phyloP scores from a whole-genome alignment of 331 rosid genomes.

The Telfairia occidentalis region DNA sequence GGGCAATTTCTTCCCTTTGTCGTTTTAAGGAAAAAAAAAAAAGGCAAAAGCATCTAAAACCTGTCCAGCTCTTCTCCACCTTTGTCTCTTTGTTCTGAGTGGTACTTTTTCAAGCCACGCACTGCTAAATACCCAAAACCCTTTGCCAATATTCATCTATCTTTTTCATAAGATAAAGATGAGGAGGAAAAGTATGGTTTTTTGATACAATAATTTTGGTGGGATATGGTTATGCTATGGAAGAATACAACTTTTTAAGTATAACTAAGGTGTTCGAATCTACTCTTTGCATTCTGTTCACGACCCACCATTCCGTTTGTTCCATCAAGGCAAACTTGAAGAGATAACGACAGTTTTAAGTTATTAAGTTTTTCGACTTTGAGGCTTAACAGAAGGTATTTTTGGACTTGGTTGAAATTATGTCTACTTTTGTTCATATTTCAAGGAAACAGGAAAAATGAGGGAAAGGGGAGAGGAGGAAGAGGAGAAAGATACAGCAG shows the following conservation, averaged over 20 bases:
- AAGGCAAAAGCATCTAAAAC: neutral
- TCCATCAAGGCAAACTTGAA: neutral
- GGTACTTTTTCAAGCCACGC: slow-evolving; percentile 3
- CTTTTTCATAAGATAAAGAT: neutral
- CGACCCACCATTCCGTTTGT: neutral
- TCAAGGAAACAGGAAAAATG: neutral
- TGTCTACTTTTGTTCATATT: neutral
- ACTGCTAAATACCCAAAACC: slow-evolving; percentile 1
- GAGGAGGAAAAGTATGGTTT: neutral
- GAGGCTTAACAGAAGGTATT: neutral
- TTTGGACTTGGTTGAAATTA: neutral
- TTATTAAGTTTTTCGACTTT: neutral
- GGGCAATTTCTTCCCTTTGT: slow-evolving; percentile 11
- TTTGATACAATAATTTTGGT: neutral
- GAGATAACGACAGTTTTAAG: neutral
- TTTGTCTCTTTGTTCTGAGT: slow-evolving; percentile 5
- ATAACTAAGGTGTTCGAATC: neutral
- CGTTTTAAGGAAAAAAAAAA: slow-evolving; percentile 7
- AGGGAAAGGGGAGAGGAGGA: neutral
- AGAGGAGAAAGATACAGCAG: neutral
- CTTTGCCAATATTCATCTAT: neutral
- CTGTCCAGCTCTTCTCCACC: slow-evolving; percentile 2
- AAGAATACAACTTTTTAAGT: neutral
- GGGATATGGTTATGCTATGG: neutral
- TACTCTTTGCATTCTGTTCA: neutral